Evolutionary conservation across 768 basidiomycete species (phyloP).

Genomic region (Suillus occidentalis): DNA sequence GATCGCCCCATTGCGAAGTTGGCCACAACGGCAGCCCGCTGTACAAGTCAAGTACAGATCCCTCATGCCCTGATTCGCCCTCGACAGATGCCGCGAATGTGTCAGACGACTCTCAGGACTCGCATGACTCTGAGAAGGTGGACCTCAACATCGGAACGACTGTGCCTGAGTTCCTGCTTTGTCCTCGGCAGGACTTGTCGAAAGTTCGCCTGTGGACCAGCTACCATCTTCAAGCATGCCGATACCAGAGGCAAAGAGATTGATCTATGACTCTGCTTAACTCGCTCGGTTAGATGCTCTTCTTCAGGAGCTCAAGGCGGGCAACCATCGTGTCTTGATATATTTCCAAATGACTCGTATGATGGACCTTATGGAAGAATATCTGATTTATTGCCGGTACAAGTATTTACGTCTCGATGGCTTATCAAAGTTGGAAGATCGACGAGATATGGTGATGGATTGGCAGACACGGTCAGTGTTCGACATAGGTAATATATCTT

Average conservation of each 20-base stretch:
- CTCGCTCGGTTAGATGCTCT: conserved; percentile 86
- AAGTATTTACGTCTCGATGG: conserved; percentile 93
- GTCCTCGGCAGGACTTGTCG: conserved; percentile 66
- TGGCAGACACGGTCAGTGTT: conserved; percentile 90
- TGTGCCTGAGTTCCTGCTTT: conserved; percentile 62
- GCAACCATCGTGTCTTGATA: conserved; percentile 90
- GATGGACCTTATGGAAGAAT: conserved; percentile 99
- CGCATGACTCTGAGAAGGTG: too few species aligned
- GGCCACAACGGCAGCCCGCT: too few species aligned
- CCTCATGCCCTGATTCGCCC: too few species aligned
- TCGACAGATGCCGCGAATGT: too few species aligned
- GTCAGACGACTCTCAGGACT: too few species aligned
- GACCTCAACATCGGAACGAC: too few species aligned
- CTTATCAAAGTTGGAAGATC: conserved; percentile 90
- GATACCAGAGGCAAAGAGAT: conserved; percentile 91
- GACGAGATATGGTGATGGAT: conserved; percentile 98
- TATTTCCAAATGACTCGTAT: conserved; percentile 99
- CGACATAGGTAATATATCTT: neutral
- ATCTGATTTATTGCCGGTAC: conserved; percentile 94
- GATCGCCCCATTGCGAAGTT: too few species aligned
- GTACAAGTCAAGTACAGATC: too few species aligned
- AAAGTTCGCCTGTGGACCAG: conserved; percentile 65
- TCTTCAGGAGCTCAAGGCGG: conserved; percentile 89
- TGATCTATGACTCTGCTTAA: conserved; percentile 96
- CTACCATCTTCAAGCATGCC: conserved; percentile 82